Evolutionary conservation across 768 basidiomycete genomes (phyloP).

Genomic region (Boletus barrowsii): DNA sequence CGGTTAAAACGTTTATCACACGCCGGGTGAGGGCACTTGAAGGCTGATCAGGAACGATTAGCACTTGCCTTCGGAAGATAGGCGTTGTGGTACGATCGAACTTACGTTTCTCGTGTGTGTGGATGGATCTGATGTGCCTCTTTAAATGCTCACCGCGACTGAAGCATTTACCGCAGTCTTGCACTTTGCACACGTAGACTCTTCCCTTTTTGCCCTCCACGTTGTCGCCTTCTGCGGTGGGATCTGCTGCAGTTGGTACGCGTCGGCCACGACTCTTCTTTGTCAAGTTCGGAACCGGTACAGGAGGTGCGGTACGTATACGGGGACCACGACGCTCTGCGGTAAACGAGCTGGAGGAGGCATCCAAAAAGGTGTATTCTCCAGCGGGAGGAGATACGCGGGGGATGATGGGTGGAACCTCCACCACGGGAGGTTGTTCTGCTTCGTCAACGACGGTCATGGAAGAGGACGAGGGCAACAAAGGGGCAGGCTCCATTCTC

Average conservation of each 20-base stretch:
- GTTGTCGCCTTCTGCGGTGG: conserved; percentile 21
- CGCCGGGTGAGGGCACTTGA: conserved; percentile 61
- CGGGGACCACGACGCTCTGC: conserved; percentile 46
- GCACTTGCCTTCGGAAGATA: conserved; percentile 14
- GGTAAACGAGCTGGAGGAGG: conserved; percentile 35
- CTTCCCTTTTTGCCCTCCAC: conserved; percentile 32
- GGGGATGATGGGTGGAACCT: conserved; percentile 6
- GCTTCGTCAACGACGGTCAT: conserved; percentile 28
- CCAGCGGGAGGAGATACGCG: conserved; percentile 29
- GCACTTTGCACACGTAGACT: conserved; percentile 61
- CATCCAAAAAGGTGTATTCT: conserved; percentile 35
- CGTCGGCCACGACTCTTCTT: conserved; percentile 79
- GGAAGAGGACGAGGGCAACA: conserved; percentile 28
- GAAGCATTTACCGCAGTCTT: conserved; percentile 72
- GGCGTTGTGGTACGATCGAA: conserved; percentile 20
- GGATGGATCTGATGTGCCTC: conserved; percentile 70
- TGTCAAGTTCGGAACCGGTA: conserved; percentile 73
- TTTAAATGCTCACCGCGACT: conserved; percentile 74
- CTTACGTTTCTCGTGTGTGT: conserved; percentile 77
- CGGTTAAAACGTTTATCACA: conserved; percentile 77
- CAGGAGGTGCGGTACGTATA: conserved; percentile 55
- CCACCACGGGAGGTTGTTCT: conserved; percentile 8
- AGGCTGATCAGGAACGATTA: conserved; percentile 48
- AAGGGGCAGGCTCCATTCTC: conserved; percentile 24
- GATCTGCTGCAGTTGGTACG: conserved; percentile 54